Percentiles rank a stretch among this genome's conserved stretches.
phyloP scores from a whole-genome alignment of 768 basidiomycete genomes.

The Pleurotus platypus region DNA sequence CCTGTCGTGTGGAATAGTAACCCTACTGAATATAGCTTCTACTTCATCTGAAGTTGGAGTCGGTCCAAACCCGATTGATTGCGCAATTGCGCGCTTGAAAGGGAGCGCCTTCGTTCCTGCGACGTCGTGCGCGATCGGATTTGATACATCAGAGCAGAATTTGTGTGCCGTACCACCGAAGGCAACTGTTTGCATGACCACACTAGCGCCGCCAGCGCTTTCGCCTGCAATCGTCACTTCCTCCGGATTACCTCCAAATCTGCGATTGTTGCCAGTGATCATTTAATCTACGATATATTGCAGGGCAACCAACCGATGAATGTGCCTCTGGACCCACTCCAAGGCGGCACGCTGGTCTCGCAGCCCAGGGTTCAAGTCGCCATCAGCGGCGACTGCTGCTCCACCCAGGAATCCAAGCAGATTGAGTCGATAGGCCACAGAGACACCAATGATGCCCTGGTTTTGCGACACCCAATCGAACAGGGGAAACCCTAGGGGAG shows the following conservation, averaged over 20 bases:
- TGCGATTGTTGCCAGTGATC: background rate
- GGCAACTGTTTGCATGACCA: conserved; percentile 41
- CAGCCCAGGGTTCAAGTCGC: conserved; percentile 35
- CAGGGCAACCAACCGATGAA: conserved; percentile 10
- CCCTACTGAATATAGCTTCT: conserved; percentile 25
- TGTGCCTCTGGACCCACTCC: conserved; percentile 37
- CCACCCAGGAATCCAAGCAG: conserved; percentile 28
- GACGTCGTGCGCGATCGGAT: too few relatives aligned
- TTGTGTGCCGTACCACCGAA: conserved; percentile 29
- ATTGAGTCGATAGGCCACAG: conserved; percentile 27
- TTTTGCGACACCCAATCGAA: conserved; percentile 44
- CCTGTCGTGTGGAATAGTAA: background rate
- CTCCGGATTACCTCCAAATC: conserved; percentile 30
- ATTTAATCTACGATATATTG: background rate
- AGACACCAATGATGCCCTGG: conserved; percentile 29
- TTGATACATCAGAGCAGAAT: too few relatives aligned
- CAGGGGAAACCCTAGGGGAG: conserved; percentile 44
- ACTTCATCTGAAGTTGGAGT: conserved; percentile 23
- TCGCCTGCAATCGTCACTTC: conserved; percentile 32
- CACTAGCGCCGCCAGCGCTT: conserved; percentile 40
- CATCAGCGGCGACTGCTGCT: conserved; percentile 28
- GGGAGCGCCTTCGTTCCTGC: conserved; percentile 29
- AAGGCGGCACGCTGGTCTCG: conserved; percentile 37
- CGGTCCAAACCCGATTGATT: conserved; percentile 41
- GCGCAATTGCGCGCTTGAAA: conserved; percentile 36